A percentile compares a stretch with the other conserved stretches of the same genome.
phyloP scores from a whole-genome alignment of 2,329 filamentous ascomycete species.

The Aspergillus transmontanensis region DNA sequence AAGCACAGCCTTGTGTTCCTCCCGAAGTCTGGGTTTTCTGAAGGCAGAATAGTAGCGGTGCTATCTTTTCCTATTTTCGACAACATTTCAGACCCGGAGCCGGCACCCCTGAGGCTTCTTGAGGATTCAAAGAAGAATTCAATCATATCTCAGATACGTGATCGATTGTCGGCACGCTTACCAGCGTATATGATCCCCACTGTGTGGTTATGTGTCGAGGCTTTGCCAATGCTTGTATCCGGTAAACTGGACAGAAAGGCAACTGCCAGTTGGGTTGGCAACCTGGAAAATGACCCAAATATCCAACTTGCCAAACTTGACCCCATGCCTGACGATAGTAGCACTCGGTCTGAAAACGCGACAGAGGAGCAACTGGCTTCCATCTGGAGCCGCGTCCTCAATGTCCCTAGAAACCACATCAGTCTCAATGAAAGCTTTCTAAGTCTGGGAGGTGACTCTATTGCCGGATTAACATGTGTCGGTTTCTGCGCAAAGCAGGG shows the following conservation, averaged over 20 bases:
- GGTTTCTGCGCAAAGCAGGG: conserved; percentile 50
- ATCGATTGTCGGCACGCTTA: conserved; percentile 34
- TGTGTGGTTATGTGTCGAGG: conserved; percentile 49
- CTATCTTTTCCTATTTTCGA: conserved; percentile 30
- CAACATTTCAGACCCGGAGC: conserved; percentile 20
- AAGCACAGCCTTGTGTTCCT: conserved; percentile 41
- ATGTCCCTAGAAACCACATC: conserved; percentile 37
- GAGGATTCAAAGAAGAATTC: conserved; percentile 22
- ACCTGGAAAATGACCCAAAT: conserved; percentile 31
- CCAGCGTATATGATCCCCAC: conserved; percentile 53
- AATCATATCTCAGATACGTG: conserved; percentile 30
- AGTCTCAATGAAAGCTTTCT: conserved; percentile 44
- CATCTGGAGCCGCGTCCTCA: conserved; percentile 44
- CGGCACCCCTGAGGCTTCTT: conserved; percentile 29
- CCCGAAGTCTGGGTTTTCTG: conserved; percentile 38
- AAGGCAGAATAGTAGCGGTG: conserved; percentile 35
- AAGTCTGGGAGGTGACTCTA: conserved; percentile 52
- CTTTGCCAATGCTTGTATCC: conserved; percentile 48
- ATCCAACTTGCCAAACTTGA: conserved; percentile 9
- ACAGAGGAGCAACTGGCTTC: conserved; percentile 34
- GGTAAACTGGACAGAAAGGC: conserved; percentile 50
- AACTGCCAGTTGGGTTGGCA: conserved; percentile 37
- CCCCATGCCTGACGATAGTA: not conserved
- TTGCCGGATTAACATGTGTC: conserved; percentile 54
- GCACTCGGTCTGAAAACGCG: conserved; percentile 23